phyloP scores from a whole-genome alignment of 2,329 filamentous ascomycete species.

The Celoporthe dispersa region DNA sequence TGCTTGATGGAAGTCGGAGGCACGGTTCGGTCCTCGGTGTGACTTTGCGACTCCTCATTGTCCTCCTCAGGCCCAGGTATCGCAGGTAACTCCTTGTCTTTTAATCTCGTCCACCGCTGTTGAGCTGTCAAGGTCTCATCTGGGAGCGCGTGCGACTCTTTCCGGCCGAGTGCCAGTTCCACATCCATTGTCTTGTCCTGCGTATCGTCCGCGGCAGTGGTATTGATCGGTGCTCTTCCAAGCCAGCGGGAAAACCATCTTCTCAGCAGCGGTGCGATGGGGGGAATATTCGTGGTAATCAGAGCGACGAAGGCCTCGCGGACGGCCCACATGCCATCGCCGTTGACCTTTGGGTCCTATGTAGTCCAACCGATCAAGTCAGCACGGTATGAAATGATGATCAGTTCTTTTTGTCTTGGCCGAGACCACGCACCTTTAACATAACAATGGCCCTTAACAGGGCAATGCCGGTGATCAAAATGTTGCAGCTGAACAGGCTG shows the following conservation, averaged over 20 bases:
- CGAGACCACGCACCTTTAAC: conserved; percentile 8
- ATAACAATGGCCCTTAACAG: conserved; percentile 20
- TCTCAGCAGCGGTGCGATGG: conserved; percentile 22
- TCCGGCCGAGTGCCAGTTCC: neutral
- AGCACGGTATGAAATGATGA: neutral
- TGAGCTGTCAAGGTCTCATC: neutral
- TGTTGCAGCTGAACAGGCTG: conserved; percentile 27
- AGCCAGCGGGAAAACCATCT: conserved; percentile 21
- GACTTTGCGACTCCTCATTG: too few species aligned
- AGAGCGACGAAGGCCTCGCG: conserved; percentile 25
- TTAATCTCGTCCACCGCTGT: too few species aligned
- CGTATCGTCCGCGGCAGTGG: neutral
- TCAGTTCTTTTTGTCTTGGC: too few species aligned
- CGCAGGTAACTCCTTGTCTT: neutral
- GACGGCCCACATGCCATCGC: conserved; percentile 25
- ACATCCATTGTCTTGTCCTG: neutral
- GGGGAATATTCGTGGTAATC: conserved; percentile 22
- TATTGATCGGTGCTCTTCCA: neutral
- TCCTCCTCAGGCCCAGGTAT: neutral
- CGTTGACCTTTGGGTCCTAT: conserved; percentile 19
- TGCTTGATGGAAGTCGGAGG: neutral
- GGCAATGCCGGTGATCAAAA: conserved; percentile 24
- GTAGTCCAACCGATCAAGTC: neutral
- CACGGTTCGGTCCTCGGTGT: neutral
- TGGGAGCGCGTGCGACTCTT: neutral